Evolutionary conservation across 1,139 yeast genomes (phyloP).

Genomic region (Yamadazyma siamensis): DNA sequence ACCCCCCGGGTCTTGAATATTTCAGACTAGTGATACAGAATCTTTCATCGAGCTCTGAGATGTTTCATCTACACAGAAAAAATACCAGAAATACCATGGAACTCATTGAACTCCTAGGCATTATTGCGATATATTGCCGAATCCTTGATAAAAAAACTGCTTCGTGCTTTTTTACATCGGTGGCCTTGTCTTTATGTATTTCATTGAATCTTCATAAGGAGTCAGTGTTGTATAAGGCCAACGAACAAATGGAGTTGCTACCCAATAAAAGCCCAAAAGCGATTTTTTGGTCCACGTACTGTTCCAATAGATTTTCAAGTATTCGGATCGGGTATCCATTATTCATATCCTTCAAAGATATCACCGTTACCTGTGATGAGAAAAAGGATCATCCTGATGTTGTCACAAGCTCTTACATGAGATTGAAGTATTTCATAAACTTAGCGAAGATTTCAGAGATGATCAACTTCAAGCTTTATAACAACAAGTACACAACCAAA

Average conservation of each 20-base stretch:
- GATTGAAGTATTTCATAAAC: slow-evolving; percentile 19
- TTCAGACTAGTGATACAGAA: slow-evolving; percentile 19
- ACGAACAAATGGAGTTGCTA: slow-evolving; percentile 4
- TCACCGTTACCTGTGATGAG: slow-evolving; percentile 5
- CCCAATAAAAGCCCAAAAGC: slow-evolving; percentile 9
- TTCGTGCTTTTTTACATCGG: slow-evolving; percentile 21
- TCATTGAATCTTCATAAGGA: slow-evolving; percentile 24
- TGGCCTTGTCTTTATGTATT: slow-evolving; percentile 25
- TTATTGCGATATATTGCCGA: slow-evolving; percentile 23
- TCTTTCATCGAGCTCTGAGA: slow-evolving; percentile 19
- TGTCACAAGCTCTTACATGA: slow-evolving; percentile 12
- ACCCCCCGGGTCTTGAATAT: slow-evolving; percentile 21
- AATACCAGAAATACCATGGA: slow-evolving; percentile 17
- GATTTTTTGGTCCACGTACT: slow-evolving; percentile 26
- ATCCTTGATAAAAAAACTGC: slow-evolving; percentile 27
- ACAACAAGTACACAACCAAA: slow-evolving; percentile 16
- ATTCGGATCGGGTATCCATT: slow-evolving; percentile 26
- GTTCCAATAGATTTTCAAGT: slow-evolving; percentile 25
- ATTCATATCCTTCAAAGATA: slow-evolving; percentile 17
- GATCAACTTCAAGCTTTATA: slow-evolving; percentile 21
- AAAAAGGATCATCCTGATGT: slow-evolving; percentile 6
- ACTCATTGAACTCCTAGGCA: slow-evolving; percentile 23
- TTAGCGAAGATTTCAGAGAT: slow-evolving; percentile 24
- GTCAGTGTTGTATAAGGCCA: slow-evolving; percentile 8
- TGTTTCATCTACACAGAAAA: slow-evolving; percentile 12